Base-by-base conservation (phyloP, 2,329 filamentous ascomycete species). In the Capronia epimyces region DNA sequence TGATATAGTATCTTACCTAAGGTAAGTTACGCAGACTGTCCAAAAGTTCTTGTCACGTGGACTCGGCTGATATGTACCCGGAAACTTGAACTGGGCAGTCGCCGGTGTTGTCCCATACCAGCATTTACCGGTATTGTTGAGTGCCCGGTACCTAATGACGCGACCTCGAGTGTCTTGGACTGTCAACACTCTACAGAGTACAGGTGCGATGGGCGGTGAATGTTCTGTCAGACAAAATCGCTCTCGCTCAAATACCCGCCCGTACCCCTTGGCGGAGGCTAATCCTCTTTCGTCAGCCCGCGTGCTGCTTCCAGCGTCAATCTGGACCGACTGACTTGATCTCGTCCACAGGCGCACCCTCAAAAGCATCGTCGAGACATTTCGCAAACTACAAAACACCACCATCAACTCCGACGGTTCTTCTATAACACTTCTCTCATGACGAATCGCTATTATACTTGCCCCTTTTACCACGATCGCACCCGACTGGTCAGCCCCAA, bases 261-360 rank as follows among this genome's bases (percentile, higher is more conserved):
- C 20, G 5, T 20, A 5, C 22, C 39, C n/a, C 39, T 42, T 42
- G 39, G 21, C 39, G 12, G 39, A 42, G 40, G 47, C 47, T 49
- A 49, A 49, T 18, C 46, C 37, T 3, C 27, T 41, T 29, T 9
- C 46, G 25, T 32, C 36, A 24, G 34, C 20, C 32, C 12, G 15
- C 27, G 13, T 34, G 32, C 16, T 49, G 22, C 37, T 16, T 43
- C 34, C 37, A 53, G 42, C 41, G 50, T 56, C 46, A 53, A 53
- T 50, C 43, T 52, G 49, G 48, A 56, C 46, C 31, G 49, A 32
- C n/a, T n/a, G n/a, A 44, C 45, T 42, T 46, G 49, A 52, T 51
- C 48, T 42, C 32, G 41, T 51, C 43, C 32, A 51, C 52, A 49
- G 45, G 46, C 41, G 48, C 49, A 55, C 43, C 48, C 48, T 52